Evolutionary conservation across 805 yeast species (phyloP).

Genomic region (Candida hungchunana): DNA sequence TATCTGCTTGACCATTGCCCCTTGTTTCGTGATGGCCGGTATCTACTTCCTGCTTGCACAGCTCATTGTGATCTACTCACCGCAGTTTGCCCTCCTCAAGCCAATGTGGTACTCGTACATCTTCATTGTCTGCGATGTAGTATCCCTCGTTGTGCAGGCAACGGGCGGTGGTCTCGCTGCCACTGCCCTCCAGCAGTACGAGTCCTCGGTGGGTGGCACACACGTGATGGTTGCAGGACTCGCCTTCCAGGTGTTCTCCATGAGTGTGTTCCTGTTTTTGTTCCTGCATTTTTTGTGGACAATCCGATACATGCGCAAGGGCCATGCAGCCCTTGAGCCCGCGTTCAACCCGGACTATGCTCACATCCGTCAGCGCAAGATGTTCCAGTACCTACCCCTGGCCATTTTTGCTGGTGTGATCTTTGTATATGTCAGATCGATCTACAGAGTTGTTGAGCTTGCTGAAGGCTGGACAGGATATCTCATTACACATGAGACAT

Average conservation of each 20-base stretch:
- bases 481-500: slow-evolving; percentile 57
- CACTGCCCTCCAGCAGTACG: slow-evolving; percentile 30
- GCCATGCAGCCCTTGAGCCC: slow-evolving; percentile 3
- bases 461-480: slow-evolving; percentile 68
- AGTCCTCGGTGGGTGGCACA: slow-evolving; percentile 42
- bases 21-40: slow-evolving; percentile 82
- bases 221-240: slow-evolving; percentile 74
- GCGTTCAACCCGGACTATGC: slow-evolving; percentile 6
- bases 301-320: slow-evolving; percentile 19
- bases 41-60: slow-evolving; percentile 70
- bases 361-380: slow-evolving; percentile 3
- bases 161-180: slow-evolving; percentile 75
- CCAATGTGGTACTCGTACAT: slow-evolving; percentile 61
- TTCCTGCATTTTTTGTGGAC: slow-evolving; percentile 44
- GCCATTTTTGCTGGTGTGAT: slow-evolving; percentile 45
- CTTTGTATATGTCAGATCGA: slow-evolving; percentile 60
- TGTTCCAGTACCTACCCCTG: slow-evolving; percentile 34
- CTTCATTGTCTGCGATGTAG: slow-evolving; percentile 64
- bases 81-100: slow-evolving; percentile 42
- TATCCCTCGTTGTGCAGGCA: slow-evolving; percentile 64
- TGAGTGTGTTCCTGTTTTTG: slow-evolving; percentile 53
- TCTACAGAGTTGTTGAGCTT: slow-evolving; percentile 70
- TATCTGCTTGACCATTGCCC: slow-evolving; percentile 67
- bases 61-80: slow-evolving; percentile 57
- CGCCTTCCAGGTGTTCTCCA: slow-evolving; percentile 66